phyloP scores from a whole-genome alignment of 305 asterid species.

The Salvia sclarea region DNA sequence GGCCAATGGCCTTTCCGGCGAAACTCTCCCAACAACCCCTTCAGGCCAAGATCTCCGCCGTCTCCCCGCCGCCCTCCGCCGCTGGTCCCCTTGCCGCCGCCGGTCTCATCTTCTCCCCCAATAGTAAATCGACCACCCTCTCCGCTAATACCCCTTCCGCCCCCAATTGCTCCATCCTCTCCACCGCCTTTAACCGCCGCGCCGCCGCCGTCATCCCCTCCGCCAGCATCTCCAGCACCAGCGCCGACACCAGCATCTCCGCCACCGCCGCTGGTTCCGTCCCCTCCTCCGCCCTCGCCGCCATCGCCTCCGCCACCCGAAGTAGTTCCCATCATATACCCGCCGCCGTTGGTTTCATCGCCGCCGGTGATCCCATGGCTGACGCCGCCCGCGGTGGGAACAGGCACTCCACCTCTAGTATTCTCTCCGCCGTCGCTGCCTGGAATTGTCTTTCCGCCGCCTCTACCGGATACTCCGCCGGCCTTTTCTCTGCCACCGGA shows the following conservation, averaged over 20 bases:
- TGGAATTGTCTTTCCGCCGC: conserved; percentile 36
- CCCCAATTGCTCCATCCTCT: conserved; percentile 30
- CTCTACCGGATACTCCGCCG: conserved; percentile 41
- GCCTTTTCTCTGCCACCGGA: conserved; percentile 42
- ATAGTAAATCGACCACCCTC: conserved; percentile 29
- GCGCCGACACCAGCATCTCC: conserved; percentile 36
- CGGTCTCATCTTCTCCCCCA: conserved; percentile 33
- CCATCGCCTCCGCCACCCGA: conserved; percentile 40
- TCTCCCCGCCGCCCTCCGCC: conserved; percentile 40
- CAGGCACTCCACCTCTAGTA: conserved; percentile 31
- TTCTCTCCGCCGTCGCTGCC: conserved; percentile 33
- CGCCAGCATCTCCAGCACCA: conserved; percentile 8
- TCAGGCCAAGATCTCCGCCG: conserved; percentile 40
- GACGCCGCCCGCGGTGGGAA: conserved; percentile 44
- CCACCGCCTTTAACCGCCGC: conserved; percentile 35
- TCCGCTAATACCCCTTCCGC: conserved; percentile 41
- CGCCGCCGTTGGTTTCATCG: conserved; percentile 40
- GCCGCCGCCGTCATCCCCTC: conserved; percentile 26
- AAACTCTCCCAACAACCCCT: conserved; percentile 55
- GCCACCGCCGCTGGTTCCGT: conserved; percentile 38
- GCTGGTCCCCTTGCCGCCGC: conserved; percentile 16
- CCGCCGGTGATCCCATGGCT: conserved; percentile 49
- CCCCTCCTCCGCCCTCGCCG: conserved; percentile 46
- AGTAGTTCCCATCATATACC: conserved; percentile 29
- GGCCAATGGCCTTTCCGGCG: conserved; percentile 75